These are phyloP conservation scores for Litsea cubeba DNA, from an alignment of 164 flowering plant genomes.

Conservation along the genomic window DNA sequence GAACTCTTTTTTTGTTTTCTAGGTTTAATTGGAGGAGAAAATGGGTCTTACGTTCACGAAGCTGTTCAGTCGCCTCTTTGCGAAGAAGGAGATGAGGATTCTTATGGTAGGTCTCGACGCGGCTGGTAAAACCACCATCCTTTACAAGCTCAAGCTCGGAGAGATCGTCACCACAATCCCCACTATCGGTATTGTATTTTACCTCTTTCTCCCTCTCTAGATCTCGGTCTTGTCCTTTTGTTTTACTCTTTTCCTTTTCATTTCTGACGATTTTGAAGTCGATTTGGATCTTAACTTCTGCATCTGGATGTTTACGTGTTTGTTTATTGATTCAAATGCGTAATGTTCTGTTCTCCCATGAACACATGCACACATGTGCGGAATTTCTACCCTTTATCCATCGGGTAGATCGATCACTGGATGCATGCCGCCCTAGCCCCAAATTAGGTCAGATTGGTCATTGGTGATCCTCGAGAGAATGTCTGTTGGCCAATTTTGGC, in stretches of 20 bases:
- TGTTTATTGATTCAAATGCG: not conserved
- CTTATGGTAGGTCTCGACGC: slow-evolving; percentile 25
- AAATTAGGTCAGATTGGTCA: too few relatives aligned
- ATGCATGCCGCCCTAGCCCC: not conserved
- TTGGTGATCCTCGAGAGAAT: too few relatives aligned
- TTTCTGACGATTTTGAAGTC: not conserved
- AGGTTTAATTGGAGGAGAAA: slow-evolving; percentile 2
- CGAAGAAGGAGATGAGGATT: slow-evolving; percentile 24
- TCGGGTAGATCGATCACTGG: not conserved
- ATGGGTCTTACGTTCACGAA: slow-evolving; percentile 23
- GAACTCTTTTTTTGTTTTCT: not conserved
- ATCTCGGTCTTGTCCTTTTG: not conserved
- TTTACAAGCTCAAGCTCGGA: slow-evolving; percentile 23
- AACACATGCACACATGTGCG: not conserved
- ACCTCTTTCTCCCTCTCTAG: not conserved
- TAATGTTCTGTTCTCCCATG: not conserved
- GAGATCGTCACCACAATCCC: slow-evolving; percentile 22
- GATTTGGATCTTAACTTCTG: not conserved
- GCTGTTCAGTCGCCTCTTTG: slow-evolving; percentile 20
- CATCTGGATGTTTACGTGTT: too few relatives aligned
- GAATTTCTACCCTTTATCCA: not conserved
- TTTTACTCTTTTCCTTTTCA: too few relatives aligned
- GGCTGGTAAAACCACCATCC: slow-evolving; percentile 23
- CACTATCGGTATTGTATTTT: slow-evolving; percentile 12
- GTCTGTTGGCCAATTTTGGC: too few relatives aligned